Percentiles rank a stretch among this genome's conserved stretches.
These are phyloP conservation scores for Termitomyces sp. DNA, from an alignment of 768 basidiomycete genomes.

Conservation along the genomic window DNA sequence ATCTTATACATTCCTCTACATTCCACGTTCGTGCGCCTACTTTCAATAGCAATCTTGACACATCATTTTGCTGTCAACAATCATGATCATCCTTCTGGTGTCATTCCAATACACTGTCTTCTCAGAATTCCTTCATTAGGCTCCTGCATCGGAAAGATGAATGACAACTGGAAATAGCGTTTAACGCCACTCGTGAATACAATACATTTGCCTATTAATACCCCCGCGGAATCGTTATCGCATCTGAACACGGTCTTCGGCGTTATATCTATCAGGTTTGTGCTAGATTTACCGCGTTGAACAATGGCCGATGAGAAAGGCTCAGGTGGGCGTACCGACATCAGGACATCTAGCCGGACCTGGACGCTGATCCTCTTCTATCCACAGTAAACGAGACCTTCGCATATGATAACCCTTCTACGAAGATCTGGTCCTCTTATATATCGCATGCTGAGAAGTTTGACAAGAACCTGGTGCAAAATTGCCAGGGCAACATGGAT, in stretches of 20 bases:
- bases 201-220: background rate
- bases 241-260: background rate
- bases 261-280: background rate
- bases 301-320: background rate
- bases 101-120: background rate
- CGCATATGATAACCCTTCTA: background rate
- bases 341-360: too few species aligned
- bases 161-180: background rate
- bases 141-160: background rate
- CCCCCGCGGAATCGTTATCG: background rate
- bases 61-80: too few species aligned
- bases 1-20: too few species aligned
- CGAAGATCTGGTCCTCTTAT: background rate
- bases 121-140: background rate
- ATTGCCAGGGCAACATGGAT: background rate
- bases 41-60: too few species aligned
- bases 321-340: too few species aligned
- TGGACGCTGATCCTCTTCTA: too few species aligned
- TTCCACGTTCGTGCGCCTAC: too few species aligned
- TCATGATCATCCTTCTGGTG: too few species aligned
- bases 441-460: background rate
- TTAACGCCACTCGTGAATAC: background rate
- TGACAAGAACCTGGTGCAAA: background rate
- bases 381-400: background rate
- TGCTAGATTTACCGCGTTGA: background rate